A percentile compares a stretch with the other conserved stretches of the same genome.
These are phyloP conservation scores for Cicer bijugum DNA, from an alignment of 306 rosid genomes.

Conservation along the genomic window DNA sequence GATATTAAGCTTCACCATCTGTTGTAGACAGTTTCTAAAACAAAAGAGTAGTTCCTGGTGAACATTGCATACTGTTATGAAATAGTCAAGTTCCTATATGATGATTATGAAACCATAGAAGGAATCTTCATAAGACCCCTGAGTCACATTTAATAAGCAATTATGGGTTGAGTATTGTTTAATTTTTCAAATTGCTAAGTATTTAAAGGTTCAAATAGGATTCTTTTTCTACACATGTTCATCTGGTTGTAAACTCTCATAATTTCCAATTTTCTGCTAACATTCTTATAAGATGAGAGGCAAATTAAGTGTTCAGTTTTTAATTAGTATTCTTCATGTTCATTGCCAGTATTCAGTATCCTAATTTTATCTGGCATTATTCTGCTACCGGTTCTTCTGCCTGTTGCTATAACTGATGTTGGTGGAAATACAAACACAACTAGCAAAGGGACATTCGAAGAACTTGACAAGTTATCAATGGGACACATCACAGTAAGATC, in stretches of 20 bases:
- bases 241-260: constrained; percentile 9
- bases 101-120: background rate
- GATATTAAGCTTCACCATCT: constrained; percentile 9
- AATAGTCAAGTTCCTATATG: background rate
- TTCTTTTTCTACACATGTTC: background rate
- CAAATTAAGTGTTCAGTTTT: constrained; percentile 21
- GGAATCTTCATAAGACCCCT: background rate
- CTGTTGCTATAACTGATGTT: constrained; percentile 68
- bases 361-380: constrained; percentile 67
- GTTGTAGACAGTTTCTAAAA: constrained; percentile 18
- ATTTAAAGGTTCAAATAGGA: background rate
- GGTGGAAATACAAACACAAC: constrained; percentile 34
- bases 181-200: background rate
- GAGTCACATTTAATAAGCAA: background rate
- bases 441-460: constrained; percentile 63
- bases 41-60: constrained; percentile 19
- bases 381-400: constrained; percentile 85
- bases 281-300: constrained; percentile 17
- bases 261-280: constrained; percentile 24
- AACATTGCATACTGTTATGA: constrained; percentile 2
- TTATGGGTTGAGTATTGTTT: background rate
- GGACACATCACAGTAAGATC: constrained; percentile 64
- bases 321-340: constrained; percentile 38
- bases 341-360: constrained; percentile 70
- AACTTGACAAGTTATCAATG: constrained; percentile 78